These are phyloP conservation scores for Rhodotorula sp. DNA, from an alignment of 1,284 basidiomycete genomes.

Conservation along the genomic window DNA sequence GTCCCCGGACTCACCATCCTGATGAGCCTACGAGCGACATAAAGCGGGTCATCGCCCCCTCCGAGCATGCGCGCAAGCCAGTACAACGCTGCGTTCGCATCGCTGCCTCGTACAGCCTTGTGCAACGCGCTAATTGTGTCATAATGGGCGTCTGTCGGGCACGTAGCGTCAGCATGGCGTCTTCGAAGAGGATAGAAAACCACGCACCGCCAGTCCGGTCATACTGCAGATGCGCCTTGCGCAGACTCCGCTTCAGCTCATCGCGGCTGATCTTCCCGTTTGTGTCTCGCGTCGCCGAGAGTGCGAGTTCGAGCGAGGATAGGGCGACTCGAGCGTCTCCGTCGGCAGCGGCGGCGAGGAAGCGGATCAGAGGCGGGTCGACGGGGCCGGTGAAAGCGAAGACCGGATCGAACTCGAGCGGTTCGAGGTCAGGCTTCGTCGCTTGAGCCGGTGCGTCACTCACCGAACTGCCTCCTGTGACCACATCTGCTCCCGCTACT, in stretches of 20 bases:
- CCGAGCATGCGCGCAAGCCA: conserved; percentile 80
- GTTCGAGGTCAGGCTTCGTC: conserved; percentile 1
- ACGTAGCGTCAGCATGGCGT: neutral
- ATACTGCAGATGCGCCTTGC: conserved; percentile 55
- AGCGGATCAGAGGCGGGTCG: conserved; percentile 50
- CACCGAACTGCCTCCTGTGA: too few relatives aligned
- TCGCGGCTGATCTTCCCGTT: conserved; percentile 40
- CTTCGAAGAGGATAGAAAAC: conserved; percentile 25
- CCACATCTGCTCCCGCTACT: too few relatives aligned
- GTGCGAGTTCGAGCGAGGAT: conserved; percentile 61
- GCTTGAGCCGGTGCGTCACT: conserved; percentile 19
- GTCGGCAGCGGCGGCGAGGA: conserved; percentile 60
- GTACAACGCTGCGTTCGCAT: conserved; percentile 79
- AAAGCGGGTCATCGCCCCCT: conserved; percentile 85
- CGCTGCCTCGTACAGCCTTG: conserved; percentile 77
- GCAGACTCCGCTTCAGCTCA: conserved; percentile 50
- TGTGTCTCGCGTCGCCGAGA: conserved; percentile 44
- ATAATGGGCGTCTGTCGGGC: conserved; percentile 53
- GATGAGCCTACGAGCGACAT: conserved; percentile 74
- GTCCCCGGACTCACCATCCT: conserved; percentile 62
- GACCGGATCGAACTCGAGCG: conserved; percentile 42
- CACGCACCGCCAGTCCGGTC: conserved; percentile 65
- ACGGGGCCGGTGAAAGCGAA: conserved; percentile 7
- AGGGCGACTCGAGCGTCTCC: conserved; percentile 71
- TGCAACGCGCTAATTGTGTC: conserved; percentile 64